A percentile compares a stretch with the other conserved stretches of the same genome.
phyloP scores from a whole-genome alignment of 768 basidiomycete species.

The Tremella yokohamensis region DNA sequence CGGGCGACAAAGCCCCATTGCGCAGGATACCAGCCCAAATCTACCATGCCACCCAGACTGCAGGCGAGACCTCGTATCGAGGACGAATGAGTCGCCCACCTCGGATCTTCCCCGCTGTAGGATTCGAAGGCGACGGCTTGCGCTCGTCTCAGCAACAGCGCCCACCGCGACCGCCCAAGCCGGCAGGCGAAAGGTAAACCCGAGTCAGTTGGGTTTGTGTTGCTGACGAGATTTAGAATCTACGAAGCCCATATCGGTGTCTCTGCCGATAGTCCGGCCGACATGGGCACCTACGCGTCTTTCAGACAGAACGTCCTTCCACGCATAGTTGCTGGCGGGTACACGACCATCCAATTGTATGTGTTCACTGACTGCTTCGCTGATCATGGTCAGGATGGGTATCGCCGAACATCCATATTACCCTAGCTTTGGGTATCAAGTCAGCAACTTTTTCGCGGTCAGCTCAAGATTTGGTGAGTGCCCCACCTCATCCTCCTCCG shows the following conservation, averaged over 20 bases:
- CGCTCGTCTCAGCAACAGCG: not conserved
- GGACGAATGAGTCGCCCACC: not conserved
- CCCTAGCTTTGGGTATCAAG: conserved; percentile 2
- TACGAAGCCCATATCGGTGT: conserved; percentile 1
- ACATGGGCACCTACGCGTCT: not conserved
- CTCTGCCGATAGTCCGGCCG: not conserved
- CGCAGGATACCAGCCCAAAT: conserved; percentile 4
- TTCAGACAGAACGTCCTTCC: not conserved
- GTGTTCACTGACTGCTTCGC: not conserved
- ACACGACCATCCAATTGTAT: conserved; percentile 1
- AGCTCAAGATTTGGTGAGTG: conserved; percentile 1
- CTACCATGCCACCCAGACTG: conserved; percentile 1
- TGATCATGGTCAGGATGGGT: conserved; percentile 4
- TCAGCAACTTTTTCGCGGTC: not conserved
- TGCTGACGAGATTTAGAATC: not conserved
- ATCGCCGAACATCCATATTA: conserved; percentile 1
- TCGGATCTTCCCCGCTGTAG: not conserved
- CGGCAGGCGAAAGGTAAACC: not conserved
- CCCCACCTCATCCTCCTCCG: no score
- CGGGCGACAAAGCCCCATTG: not conserved
- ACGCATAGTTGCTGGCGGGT: not conserved
- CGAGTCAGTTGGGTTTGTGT: not conserved
- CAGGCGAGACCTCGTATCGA: not conserved
- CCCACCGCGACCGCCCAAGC: not conserved
- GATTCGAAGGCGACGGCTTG: not conserved